Percentiles rank a stretch among this genome's conserved stretches.
These are phyloP conservation scores for Boletus reticuloceps DNA, from an alignment of 768 basidiomycete genomes.

Conservation along the genomic window DNA sequence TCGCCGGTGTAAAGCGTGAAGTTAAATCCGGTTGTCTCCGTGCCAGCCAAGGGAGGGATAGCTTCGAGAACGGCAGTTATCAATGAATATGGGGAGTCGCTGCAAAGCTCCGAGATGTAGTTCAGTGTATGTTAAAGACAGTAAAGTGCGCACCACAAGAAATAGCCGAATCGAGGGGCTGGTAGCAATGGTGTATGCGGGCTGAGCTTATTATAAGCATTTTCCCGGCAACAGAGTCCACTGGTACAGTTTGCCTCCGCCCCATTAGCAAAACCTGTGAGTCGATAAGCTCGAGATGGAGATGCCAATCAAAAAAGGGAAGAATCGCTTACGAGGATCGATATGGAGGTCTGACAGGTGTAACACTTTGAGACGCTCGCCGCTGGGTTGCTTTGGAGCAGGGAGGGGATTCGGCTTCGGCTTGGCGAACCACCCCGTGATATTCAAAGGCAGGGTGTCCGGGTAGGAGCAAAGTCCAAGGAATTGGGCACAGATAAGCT, in stretches of 20 bases:
- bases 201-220: conserved; percentile 47
- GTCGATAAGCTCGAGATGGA: neutral
- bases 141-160: conserved; percentile 43
- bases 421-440: conserved; percentile 70
- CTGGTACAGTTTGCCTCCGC: conserved; percentile 72
- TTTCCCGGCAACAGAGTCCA: conserved; percentile 62
- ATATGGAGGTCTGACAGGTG: conserved; percentile 79
- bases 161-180: conserved; percentile 70
- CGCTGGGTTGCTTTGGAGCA: conserved; percentile 54
- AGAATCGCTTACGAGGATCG: conserved; percentile 54
- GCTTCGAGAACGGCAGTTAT: conserved; percentile 58
- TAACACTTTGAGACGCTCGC: conserved; percentile 65
- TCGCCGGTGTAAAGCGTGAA: conserved; percentile 74
- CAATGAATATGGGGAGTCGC: conserved; percentile 66
- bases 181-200: conserved; percentile 50
- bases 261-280: conserved; percentile 61
- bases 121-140: neutral
- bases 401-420: conserved; percentile 72
- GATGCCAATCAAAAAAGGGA: neutral
- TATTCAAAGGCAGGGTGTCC: conserved; percentile 56
- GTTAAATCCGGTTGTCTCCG: conserved; percentile 57
- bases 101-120: conserved; percentile 13
- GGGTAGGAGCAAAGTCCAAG: conserved; percentile 54
- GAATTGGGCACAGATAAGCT: conserved; percentile 64
- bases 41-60: conserved; percentile 64